Evolutionary conservation across 192 early-diverging fungal species (phyloP), one percentile per base, ranked within the genome.

Genomic region (Mortierella claussenii): DNA sequence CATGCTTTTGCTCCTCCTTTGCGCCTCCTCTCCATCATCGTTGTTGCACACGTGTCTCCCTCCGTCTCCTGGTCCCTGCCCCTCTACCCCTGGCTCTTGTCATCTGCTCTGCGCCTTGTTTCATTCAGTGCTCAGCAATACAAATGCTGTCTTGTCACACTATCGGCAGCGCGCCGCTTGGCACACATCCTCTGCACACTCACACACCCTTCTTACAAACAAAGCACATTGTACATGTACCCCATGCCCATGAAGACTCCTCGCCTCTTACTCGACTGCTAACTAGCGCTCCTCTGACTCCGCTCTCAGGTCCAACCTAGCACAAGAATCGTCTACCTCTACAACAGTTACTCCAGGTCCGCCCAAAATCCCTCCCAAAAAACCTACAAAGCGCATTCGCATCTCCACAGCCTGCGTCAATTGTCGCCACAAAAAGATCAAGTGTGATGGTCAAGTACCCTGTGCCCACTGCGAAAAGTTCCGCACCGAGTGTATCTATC

Each of bases 381-480:
- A 76, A 42, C 73, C 73, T 9, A 48, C 64, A 24, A 76, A 76
- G 37, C 73, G 73, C 36, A 78, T 82, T 20, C 76, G 78, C 30
- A 82, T 82, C 33, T 79, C 81, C 5, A 82, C 81, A 15, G 81
- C 81, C 0, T 82, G 81, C 42, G 51, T 79, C 23, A 79, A 73
- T 26, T 82, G 81, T 45, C 69, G 81, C 24, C 69, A 78, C 12
- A 74, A 73, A 75, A 82, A 82, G 50, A 78, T 79, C 20, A 82
- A 82, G 64, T 82, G 81, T 43, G 76, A 82, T 58, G 81, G 81
- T 18, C 55, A 59, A 31, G 57, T 65, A 15, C 81, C 81, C 12
- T 82, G 81, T 32, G 62, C 65, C 20, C 76, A 82, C 56, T 82
- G 81, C 53, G 65, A 79, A 65, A 76, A 76, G 47, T 66, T 66